Evolutionary conservation across 2,329 filamentous ascomycete species (phyloP), one percentile per base, ranked within the genome.

Genomic region (Calycina herbarum): DNA sequence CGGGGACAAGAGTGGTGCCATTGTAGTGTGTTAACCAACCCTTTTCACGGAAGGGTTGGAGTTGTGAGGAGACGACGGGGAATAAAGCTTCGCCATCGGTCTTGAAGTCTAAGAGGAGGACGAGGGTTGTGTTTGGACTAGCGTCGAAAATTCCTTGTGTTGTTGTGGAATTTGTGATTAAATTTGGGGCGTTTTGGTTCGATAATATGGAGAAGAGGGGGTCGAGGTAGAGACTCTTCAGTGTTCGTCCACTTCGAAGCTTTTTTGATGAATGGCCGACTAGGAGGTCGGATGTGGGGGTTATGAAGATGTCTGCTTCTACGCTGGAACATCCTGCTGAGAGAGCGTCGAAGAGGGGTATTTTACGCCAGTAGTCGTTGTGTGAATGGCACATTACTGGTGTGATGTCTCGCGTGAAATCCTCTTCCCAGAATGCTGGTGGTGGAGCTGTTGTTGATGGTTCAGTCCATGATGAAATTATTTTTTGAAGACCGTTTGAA

Each of bases 251-350:
- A 31, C 76, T 68, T 13, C 81, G 86, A n/a, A 88, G 77, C 20
- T 85, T 82, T 17, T 78, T 79, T 63, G 78, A 69, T 70, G 86
- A 82, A 71, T 88, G 86, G 20, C 86, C 86, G 59, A 85, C 82
- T 75, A 85, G 82, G 17, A 88, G 78, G 7, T 67, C 68, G 3
- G 51, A 15, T 6, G 40, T 27, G 13, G 62, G 57, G 33, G 58
- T 48, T 42, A 87, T 74, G 84, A 84, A 88, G 24, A 88, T 84
- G 74, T 88, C 85, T 2, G 84, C 85, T 76, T 88, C 86, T 2
- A 83, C 82, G 7, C 80, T 82, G 4, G 83, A 78, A 56, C 85
- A 85, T 7, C 87, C 86, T 57, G 82, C 81, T 5, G 82, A 82
- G 40, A 89, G 76, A 15, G 82, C 86, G 4, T 79, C 79, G 42